Evolutionary conservation across 441 rosid species (phyloP).

Genomic region (Melastoma candidum): DNA sequence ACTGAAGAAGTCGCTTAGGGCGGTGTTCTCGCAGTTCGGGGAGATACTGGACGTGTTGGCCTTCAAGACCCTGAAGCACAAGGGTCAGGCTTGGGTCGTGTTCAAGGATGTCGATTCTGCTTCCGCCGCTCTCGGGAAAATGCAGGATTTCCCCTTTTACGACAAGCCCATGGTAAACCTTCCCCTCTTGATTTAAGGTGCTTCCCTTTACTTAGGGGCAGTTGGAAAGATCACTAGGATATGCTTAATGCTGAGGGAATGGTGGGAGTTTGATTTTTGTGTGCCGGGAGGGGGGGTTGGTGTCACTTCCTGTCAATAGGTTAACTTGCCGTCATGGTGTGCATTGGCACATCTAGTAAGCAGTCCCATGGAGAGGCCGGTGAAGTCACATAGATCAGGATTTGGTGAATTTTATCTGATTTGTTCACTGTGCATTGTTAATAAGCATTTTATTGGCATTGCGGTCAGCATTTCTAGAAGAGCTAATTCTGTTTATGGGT

Average conservation of each 20-base stretch:
- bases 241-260: background rate
- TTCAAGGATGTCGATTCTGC: conserved; percentile 79
- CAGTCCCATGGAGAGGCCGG: no score
- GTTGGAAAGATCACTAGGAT: background rate
- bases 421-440: no score
- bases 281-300: background rate
- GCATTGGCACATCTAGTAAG: no score
- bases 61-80: conserved; percentile 91
- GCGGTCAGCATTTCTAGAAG: no score
- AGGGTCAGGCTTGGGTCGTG: conserved; percentile 98
- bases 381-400: no score
- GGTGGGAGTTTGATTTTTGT: background rate
- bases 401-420: no score
- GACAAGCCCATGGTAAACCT: conserved; percentile 69
- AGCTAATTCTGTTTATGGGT: no score
- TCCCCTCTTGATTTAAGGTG: background rate
- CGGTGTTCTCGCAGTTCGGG: conserved; percentile 85
- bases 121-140: conserved; percentile 56
- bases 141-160: conserved; percentile 91
- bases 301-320: no score
- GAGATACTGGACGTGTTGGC: conserved; percentile 84
- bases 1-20: conserved; percentile 82
- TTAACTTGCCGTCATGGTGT: no score
- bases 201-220: no score
- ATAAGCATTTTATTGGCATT: no score